Evolutionary conservation across 2,329 filamentous ascomycete species (phyloP), one percentile per base, ranked within the genome.

Genomic region (Talaromyces islandicus): DNA sequence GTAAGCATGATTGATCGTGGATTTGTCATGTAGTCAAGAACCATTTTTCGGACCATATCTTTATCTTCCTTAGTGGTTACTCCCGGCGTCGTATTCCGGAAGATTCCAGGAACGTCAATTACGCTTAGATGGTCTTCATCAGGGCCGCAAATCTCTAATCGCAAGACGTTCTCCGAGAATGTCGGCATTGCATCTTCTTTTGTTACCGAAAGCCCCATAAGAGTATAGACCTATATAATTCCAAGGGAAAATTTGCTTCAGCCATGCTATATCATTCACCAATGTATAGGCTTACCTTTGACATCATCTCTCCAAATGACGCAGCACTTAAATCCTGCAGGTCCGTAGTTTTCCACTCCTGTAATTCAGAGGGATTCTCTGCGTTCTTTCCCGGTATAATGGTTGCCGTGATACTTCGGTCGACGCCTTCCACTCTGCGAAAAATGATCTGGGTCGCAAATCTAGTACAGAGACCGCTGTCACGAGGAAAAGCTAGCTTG

Each of bases 1-100:
- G 94, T 94, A 57, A 99, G 85, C 65, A 99, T 88, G 70, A 99
- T 96, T 77, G 93, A 97, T 82, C 99, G 99, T 14, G 94, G 93
- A 78, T 99, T 99, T 60, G 92, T 92, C 71, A 97, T 99, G 73
- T 97, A 99, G 79, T 99, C 93, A 60, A 92, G 89, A 68, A 99
- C 97, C 69, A 99, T 85, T 67, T 91, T 96, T 65, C 93, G 86
- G 32, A 61, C 59, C 10, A 61, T 35, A 17, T 17, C n/a, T 11
- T 46, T 38, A 35, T 61, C 59, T 10, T 29, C 35, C 43, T 75
- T 73, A 3, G 71, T 75, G 0, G 73, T 76, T 1, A 69, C 21
- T 1, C 70, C 74, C 7, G 41, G 38, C 7, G 59, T 58, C 24
- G 55, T 52, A 29, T 43, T 54, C 19, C 21, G 19, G 12, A 57